Evolutionary conservation across 2,329 filamentous ascomycete species (phyloP).

Genomic region (Penicillium sp.): DNA sequence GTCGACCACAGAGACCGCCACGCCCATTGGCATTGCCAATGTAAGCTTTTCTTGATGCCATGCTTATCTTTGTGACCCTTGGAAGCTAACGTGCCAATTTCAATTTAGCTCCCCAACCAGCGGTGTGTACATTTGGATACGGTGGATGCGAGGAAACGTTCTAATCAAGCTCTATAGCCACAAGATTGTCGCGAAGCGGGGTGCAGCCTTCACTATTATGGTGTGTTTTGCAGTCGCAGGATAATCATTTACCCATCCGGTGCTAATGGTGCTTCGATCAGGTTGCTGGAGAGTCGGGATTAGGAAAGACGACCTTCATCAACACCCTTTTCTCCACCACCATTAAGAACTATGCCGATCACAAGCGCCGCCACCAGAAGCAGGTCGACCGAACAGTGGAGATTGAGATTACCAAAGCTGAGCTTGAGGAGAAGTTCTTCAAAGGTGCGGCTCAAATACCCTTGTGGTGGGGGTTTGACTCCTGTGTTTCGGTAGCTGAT

Average conservation of each 20-base stretch:
- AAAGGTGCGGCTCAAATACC: constrained; percentile 65
- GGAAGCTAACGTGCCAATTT: constrained; percentile 16
- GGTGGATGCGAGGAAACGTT: constrained; percentile 9
- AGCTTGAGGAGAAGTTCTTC: constrained; percentile 99
- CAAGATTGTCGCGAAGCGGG: constrained; percentile 76
- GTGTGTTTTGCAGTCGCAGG: constrained; percentile 52
- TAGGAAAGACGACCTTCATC: constrained; percentile 99
- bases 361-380: constrained; percentile 98
- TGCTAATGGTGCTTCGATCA: constrained; percentile 43
- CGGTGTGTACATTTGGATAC: constrained; percentile 55
- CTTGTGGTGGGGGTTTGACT: background rate
- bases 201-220: constrained; percentile 99
- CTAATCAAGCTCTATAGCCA: constrained; percentile 50
- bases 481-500: constrained; percentile 7
- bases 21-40: constrained; percentile 73
- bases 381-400: constrained; percentile 99
- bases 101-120: constrained; percentile 64
- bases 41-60: constrained; percentile 48
- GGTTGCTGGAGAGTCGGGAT: constrained; percentile 96
- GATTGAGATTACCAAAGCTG: constrained; percentile 99
- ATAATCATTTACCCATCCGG: background rate
- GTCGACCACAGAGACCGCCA: constrained; percentile 60
- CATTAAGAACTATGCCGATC: constrained; percentile 99
- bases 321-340: constrained; percentile 99
- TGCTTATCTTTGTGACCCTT: background rate